Conservation (phyloP, 345 rosid genomes). For the Sisymbrium altissimum region DNA sequence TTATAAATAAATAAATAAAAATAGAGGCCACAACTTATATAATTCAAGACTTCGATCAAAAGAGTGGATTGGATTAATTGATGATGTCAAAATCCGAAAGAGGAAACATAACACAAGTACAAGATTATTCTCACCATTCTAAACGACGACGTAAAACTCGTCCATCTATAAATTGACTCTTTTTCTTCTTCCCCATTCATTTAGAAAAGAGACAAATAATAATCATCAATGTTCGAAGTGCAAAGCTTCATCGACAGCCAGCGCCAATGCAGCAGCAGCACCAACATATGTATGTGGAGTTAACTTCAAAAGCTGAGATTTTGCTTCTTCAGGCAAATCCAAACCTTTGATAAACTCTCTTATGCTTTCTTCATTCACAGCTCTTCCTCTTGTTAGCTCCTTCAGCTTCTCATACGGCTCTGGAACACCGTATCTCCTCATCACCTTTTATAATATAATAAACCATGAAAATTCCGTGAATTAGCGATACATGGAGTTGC, state of each 20-base stretch:
- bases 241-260: constrained; percentile 43
- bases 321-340: constrained; percentile 72
- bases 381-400: constrained; percentile 88
- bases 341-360: constrained; percentile 61
- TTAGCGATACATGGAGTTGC: background rate
- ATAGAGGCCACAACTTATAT: background rate
- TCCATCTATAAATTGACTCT: background rate
- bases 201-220: background rate
- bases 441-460: constrained; percentile 41
- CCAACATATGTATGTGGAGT: constrained; percentile 81
- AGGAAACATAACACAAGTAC: background rate
- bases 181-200: background rate
- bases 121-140: background rate
- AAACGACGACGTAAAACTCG: background rate
- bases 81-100: background rate
- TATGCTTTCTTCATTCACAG: constrained; percentile 69
- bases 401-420: constrained; percentile 95
- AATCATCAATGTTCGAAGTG: background rate
- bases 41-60: background rate
- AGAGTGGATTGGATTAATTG: background rate
- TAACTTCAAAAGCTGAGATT: constrained; percentile 54
- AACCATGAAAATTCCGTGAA: background rate
- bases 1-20: background rate
- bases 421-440: constrained; percentile 92
- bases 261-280: constrained; percentile 67